Percentiles rank a stretch among this genome's conserved stretches.
Conservation (phyloP, 306 rosid genomes). For the Prunus fruticosa region DNA sequence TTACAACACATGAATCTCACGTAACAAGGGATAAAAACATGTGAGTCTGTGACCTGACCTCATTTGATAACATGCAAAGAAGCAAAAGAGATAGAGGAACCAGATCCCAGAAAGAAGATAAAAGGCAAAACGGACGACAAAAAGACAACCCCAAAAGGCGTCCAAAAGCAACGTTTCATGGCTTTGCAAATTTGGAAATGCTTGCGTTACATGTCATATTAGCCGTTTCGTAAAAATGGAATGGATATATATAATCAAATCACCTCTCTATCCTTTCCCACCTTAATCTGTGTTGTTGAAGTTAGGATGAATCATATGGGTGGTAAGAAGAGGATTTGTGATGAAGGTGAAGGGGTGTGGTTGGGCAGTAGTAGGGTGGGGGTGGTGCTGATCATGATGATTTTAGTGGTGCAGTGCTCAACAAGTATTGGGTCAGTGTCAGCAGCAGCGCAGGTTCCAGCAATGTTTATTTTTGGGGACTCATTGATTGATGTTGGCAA, state of each 20-base stretch:
- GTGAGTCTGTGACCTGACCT: neutral
- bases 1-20: neutral
- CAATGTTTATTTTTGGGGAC: conserved; percentile 81
- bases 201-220: no score
- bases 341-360: neutral
- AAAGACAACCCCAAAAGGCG: conserved; percentile 11
- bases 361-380: no score
- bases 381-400: no score
- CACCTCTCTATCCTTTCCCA: neutral
- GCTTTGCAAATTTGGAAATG: neutral
- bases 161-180: conserved; percentile 18
- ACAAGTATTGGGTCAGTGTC: neutral
- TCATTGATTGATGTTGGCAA: conserved; percentile 86
- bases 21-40: conserved; percentile 3
- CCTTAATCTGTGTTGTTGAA: no score
- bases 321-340: no score
- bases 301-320: no score
- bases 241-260: neutral
- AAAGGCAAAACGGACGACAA: conserved; percentile 7
- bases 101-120: neutral
- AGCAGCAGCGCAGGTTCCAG: conserved; percentile 50
- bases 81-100: neutral
- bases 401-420: neutral
- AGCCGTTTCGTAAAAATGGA: conserved; percentile 17
- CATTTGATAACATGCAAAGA: conserved; percentile 12